Base-by-base conservation (phyloP, 352 stramenopile species). In the Phytophthora crassamura region DNA sequence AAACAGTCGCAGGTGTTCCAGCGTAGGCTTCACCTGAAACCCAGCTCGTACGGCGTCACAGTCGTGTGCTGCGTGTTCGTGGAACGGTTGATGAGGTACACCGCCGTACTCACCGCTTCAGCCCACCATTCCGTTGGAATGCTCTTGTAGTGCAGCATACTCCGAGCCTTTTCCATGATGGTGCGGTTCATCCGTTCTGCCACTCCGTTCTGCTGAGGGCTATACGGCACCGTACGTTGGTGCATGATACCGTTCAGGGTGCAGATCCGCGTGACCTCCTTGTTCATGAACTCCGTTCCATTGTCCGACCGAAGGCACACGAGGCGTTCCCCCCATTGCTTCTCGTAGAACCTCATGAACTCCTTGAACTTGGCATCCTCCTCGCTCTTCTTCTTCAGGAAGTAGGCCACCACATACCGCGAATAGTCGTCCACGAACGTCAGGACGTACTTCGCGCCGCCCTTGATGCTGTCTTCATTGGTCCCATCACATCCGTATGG, bases 21-120 rank as follows among this genome's bases (percentile, higher is more conserved):
- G 15, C 8, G 1, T 35, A n/a, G 64, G 63, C 7, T 34, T 39
- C 10, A 20, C n/a, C 8, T 42, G 9, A 58, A 63, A 14, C 30
- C 49, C 4, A 56, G 12, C 39, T 76, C 63, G n/a, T 47, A 53
- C 39, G 68, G 48, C 9, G 59, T 74, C 5, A n/a, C 47, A 12
- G 15, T 40, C 5, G 14, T 10, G 9, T 18, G 1, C 11, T 14
- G 8, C 5, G 22, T 45, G 34, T 49, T 70, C 2, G 48, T 15
- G 12, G 50, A 25, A 2, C 67, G 53, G 49, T 74, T 76, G 18
- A 69, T 47, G 6, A 73, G 14, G 39, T 69, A 75, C 7, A 65
- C 34, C 3, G 62, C 70, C 1, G 66, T 76, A 35, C 63, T 70
- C 0, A 73, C 42, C 2, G 67, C 66, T 41, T 75, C 66, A 5